phyloP scores from a whole-genome alignment of 2,329 filamentous ascomycete genomes.

The Zasmidium cellare region DNA sequence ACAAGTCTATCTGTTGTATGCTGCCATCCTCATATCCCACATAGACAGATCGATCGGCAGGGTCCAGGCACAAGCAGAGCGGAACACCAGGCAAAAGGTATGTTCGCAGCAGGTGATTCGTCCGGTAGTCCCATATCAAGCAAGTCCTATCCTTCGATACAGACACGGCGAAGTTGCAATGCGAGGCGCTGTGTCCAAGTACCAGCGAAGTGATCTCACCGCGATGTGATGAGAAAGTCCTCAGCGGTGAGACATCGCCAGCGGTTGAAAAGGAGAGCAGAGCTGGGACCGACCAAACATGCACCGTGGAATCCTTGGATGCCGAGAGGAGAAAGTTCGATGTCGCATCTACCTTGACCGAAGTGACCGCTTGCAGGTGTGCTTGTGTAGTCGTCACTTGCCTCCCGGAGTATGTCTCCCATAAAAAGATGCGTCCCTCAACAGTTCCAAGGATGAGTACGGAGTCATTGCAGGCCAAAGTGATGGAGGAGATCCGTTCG shows the following conservation, averaged over 20 bases:
- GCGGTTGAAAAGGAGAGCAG: constrained; percentile 66
- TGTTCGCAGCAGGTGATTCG: constrained; percentile 74
- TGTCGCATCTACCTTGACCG: constrained; percentile 68
- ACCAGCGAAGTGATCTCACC: constrained; percentile 67
- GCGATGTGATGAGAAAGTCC: constrained; percentile 76
- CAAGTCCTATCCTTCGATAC: constrained; percentile 83
- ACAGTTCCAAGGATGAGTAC: constrained; percentile 79
- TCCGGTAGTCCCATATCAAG: constrained; percentile 89
- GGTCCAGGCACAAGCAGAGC: constrained; percentile 73
- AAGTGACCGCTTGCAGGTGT: constrained; percentile 79
- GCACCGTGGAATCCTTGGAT: constrained; percentile 83
- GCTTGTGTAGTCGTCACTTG: constrained; percentile 73
- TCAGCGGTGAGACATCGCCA: constrained; percentile 66
- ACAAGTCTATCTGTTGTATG: constrained; percentile 79
- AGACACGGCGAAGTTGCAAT: constrained; percentile 81
- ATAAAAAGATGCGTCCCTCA: constrained; percentile 82
- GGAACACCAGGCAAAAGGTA: constrained; percentile 76
- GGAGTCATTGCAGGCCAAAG: constrained; percentile 64
- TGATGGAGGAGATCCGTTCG: constrained; percentile 78
- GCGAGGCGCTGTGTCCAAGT: constrained; percentile 66
- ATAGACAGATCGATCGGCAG: constrained; percentile 79
- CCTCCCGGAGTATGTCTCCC: constrained; percentile 83
- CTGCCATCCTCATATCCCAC: constrained; percentile 78
- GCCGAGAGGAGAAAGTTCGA: constrained; percentile 74
- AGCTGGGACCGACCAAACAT: constrained; percentile 82